A percentile compares a stretch with the other conserved stretches of the same genome.
Conservation (phyloP, 1,284 basidiomycete genomes). For the Austroboletus sp. region DNA sequence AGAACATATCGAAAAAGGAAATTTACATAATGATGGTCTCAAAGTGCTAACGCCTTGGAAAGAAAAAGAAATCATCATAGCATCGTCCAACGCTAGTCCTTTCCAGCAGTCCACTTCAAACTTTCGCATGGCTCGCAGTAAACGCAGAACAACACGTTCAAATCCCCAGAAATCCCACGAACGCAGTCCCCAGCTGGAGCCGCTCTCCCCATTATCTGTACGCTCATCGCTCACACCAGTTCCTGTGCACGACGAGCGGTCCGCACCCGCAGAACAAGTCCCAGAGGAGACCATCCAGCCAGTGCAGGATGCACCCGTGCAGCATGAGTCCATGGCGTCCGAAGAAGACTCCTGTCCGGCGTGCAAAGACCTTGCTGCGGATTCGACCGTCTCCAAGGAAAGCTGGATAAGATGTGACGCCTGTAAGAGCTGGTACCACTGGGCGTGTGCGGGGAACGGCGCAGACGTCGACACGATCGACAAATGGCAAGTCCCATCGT, state of each 20-base stretch:
- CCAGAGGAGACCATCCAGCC: constrained; percentile 18
- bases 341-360: constrained; percentile 41
- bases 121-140: constrained; percentile 29
- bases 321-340: constrained; percentile 12
- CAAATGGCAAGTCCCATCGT: constrained; percentile 44
- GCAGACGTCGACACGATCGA: constrained; percentile 55
- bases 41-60: background rate
- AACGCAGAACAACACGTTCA: constrained; percentile 30
- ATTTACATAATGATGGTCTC: constrained; percentile 20
- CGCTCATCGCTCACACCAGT: constrained; percentile 31
- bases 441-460: constrained; percentile 67
- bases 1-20: constrained; percentile 9
- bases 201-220: constrained; percentile 28
- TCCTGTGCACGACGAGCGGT: constrained; percentile 23
- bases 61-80: background rate
- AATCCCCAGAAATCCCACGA: constrained; percentile 28
- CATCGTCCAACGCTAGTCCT: constrained; percentile 6
- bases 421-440: constrained; percentile 77
- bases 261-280: constrained; percentile 17
- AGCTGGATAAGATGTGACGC: constrained; percentile 69
- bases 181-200: constrained; percentile 22
- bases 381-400: constrained; percentile 45
- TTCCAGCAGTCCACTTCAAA: constrained; percentile 8
- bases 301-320: constrained; percentile 13
- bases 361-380: constrained; percentile 33